Base-by-base conservation (phyloP, 2,329 filamentous ascomycete species). In the Colletotrichum sansevieriae region DNA sequence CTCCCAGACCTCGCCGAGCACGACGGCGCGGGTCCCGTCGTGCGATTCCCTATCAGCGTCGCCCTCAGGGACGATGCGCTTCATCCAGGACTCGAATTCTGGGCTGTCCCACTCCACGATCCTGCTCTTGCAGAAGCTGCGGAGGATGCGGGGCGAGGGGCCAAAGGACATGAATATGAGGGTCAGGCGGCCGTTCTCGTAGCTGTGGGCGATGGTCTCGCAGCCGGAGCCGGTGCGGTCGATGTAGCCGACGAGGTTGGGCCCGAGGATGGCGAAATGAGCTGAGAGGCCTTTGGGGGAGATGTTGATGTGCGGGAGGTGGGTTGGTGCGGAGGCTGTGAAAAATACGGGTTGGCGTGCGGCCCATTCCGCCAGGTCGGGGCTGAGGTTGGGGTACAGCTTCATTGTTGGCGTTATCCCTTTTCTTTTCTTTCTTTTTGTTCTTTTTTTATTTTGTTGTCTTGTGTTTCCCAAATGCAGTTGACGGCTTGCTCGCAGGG, bases 121-220 rank as follows among this genome's bases (percentile, higher is more conserved):
- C 5, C 75, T 77, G 4, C 86, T 87, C 9, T 74, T 83, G 75
- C 90, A 91, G 76, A 90, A 92, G 57, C 91, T 82, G 5, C 90
- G 82, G 76, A 91, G 76, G 74, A 92, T 92, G 63, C 88, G 83
- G 15, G 90, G 90, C 0, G 81, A 75, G 4, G 80, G 72, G 1
- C 85, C 87, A 71, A 91, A 92, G 22, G 87, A 89, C 76, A 87
- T 91, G 79, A 94, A 93, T 85, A 94, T 90, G 75, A 95, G 80
- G 6, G 91, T 93, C 18, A 92, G 85, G 15, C 92, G 87, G 35
- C 90, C 91, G 74, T 95, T 95, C 75, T 95, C 92, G 76, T 93
- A 90, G 11, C 93, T 79, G 74, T 95, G 92, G 4, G 88, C 84
- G 69, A 95, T 90, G 3, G 92, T 95, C 80, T 95, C 92, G 74